Base-by-base conservation (phyloP, 192 early-diverging fungal species). In the Backusella liffmaniae region DNA sequence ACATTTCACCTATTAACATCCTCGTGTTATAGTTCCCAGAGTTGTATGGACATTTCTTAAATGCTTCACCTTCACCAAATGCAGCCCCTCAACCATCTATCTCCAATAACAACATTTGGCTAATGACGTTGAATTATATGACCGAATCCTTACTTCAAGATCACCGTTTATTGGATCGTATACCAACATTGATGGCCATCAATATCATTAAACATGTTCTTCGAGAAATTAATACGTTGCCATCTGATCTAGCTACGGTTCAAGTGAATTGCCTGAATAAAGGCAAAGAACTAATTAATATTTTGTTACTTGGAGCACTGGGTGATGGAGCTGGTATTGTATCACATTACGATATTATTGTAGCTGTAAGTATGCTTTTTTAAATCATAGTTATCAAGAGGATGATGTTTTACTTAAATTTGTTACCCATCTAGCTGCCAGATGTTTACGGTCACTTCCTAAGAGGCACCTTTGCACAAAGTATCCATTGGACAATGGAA, bases 401-500 rank as follows among this genome's bases (percentile, higher is more conserved):
- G 56, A 6, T 2, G 15, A 26, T 29, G 2, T 0, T 18, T 67
- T 30, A 13, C 15, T 41, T n/a, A 21, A 26, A 42, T 16, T 67
- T 16, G 21, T 5, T 5, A 41, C 2, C 18, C n/a, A 49, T 18
- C 21, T 76, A 89, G 88, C 79, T 90, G 26, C 83, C 86, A 5
- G 80, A 83, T 66, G 82, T 90, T 13, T 90, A 87, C 67, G 87
- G 84, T 42, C 70, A 79, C 7, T 86, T 85, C 49, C 77, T 87
- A 6, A 79, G 83, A 1, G 85, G 85, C 23, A 79, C 72, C 32
- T 86, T 84, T 65, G 77, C 78, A 36, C 76, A 84, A 67, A 80
- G 79, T 36, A 77, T 90, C 67, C 88, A 90, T 77, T 90, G 88
- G 88, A 84, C 88, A 13, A 82, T 90, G 80, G 88, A 90, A 41